phyloP scores from a whole-genome alignment of 257 asterid genomes.

The Catharanthus roseus region DNA sequence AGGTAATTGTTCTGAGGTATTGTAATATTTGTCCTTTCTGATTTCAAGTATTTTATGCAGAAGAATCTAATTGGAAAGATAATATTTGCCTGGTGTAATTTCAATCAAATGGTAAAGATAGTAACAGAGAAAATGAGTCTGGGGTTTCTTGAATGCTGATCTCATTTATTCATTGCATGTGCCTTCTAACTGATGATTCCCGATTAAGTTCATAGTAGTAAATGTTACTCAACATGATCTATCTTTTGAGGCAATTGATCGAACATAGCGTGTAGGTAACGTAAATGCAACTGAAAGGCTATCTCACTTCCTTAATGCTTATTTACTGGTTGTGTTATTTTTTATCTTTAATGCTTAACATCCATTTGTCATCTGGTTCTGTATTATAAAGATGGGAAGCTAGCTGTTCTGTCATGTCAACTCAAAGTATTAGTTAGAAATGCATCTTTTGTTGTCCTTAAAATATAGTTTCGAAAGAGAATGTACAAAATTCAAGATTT shows the following conservation, averaged over 20 bases:
- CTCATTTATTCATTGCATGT: not conserved
- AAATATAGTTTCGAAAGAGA: not conserved
- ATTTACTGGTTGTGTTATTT: too few species aligned
- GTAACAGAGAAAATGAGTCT: not conserved
- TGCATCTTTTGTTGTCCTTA: not conserved
- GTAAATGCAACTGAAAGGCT: not conserved
- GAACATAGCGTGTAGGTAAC: not conserved
- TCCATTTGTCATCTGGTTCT: not conserved
- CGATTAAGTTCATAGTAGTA: not conserved
- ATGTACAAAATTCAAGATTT: not conserved
- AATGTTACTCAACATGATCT: not conserved
- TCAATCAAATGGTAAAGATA: not conserved
- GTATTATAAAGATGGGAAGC: not conserved
- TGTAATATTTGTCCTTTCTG: not conserved
- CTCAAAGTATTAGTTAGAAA: not conserved
- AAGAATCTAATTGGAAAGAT: not conserved
- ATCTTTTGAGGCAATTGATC: not conserved
- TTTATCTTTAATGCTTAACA: too few species aligned
- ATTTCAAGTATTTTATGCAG: not conserved
- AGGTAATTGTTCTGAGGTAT: conserved; percentile 35
- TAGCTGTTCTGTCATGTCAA: not conserved
- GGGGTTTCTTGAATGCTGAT: not conserved
- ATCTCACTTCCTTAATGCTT: not conserved
- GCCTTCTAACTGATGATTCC: not conserved
- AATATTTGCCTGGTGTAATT: not conserved